Percentiles rank a stretch among this genome's conserved stretches.
phyloP scores from a whole-genome alignment of 2,329 filamentous ascomycete genomes.

The Penicillium crustosum region DNA sequence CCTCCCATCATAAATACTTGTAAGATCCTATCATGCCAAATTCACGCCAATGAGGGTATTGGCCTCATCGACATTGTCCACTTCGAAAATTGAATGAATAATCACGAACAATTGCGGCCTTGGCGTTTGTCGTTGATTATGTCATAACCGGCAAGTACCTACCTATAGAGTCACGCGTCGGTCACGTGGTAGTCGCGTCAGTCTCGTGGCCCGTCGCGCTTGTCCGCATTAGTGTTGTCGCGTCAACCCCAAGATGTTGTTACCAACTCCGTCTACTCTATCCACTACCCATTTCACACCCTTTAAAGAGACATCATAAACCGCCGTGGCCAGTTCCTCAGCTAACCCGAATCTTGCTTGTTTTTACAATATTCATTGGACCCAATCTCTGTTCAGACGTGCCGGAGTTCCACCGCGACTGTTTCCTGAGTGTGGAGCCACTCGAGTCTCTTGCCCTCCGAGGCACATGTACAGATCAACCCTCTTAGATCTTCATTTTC shows the following conservation, averaged over 20 bases:
- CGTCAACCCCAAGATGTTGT: neutral
- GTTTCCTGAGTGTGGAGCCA: slow-evolving; percentile 26
- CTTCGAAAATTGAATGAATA: slow-evolving; percentile 2
- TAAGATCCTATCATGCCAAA: neutral
- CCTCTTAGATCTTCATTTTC: slow-evolving; percentile 75
- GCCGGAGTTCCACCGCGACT: slow-evolving; percentile 8
- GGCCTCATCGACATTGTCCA: neutral
- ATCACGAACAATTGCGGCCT: slow-evolving; percentile 2
- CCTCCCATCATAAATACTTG: slow-evolving; percentile 31
- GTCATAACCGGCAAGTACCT: neutral
- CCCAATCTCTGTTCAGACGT: slow-evolving; percentile 18
- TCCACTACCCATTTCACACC: slow-evolving; percentile 11
- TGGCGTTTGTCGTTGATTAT: slow-evolving; percentile 3
- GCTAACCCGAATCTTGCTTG: slow-evolving; percentile 6
- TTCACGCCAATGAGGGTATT: neutral
- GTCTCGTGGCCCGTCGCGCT: slow-evolving; percentile 21
- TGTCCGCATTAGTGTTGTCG: neutral
- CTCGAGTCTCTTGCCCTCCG: slow-evolving; percentile 39
- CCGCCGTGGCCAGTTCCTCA: slow-evolving; percentile 1
- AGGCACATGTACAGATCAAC: slow-evolving; percentile 62
- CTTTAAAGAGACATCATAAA: slow-evolving; percentile 1
- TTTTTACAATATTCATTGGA: slow-evolving; percentile 13
- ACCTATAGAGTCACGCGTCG: rapidly evolving
- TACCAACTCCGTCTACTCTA: neutral
- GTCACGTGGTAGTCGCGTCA: neutral